phyloP scores from a whole-genome alignment of 139 green algal genomes.

The Tetradesmus lagerheimii region DNA sequence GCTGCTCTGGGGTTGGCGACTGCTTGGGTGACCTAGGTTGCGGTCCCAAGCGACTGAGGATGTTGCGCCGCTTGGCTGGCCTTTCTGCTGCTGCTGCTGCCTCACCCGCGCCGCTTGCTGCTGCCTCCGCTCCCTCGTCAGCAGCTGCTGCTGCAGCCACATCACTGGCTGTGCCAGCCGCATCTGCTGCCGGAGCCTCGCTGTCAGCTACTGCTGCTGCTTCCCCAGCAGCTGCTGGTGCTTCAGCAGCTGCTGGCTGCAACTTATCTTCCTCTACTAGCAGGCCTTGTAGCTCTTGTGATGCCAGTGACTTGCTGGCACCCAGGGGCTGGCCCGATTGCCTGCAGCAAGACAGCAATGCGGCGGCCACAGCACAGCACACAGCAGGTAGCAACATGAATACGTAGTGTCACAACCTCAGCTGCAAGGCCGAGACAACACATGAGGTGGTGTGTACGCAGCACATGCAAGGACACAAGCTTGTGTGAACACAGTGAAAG shows the following conservation, averaged over 20 bases:
- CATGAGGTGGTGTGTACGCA: not conserved
- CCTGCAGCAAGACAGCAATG: not conserved
- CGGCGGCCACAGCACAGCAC: too few species aligned
- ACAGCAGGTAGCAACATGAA: not conserved
- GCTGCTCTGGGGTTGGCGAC: slow-evolving; percentile 1
- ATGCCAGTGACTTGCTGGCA: not conserved
- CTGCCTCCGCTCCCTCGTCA: not conserved
- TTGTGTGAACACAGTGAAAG: not conserved
- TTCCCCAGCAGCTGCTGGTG: not conserved
- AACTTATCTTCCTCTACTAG: not conserved
- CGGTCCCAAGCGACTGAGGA: not conserved
- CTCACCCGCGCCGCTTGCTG: not conserved
- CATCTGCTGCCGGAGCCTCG: too few species aligned
- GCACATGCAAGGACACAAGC: not conserved
- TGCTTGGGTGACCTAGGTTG: slow-evolving; percentile 17
- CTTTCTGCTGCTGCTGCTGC: not conserved
- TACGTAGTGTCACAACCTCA: not conserved
- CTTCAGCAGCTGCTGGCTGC: not conserved
- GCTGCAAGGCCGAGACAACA: not conserved
- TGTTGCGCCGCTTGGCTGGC: slow-evolving; percentile 2
- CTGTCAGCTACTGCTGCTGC: too few species aligned
- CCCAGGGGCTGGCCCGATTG: not conserved
- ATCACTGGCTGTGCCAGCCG: not conserved
- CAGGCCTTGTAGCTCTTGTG: not conserved
- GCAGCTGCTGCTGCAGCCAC: not conserved